phyloP scores from a whole-genome alignment of 345 rosid species.

The Moricandia arvensis region DNA sequence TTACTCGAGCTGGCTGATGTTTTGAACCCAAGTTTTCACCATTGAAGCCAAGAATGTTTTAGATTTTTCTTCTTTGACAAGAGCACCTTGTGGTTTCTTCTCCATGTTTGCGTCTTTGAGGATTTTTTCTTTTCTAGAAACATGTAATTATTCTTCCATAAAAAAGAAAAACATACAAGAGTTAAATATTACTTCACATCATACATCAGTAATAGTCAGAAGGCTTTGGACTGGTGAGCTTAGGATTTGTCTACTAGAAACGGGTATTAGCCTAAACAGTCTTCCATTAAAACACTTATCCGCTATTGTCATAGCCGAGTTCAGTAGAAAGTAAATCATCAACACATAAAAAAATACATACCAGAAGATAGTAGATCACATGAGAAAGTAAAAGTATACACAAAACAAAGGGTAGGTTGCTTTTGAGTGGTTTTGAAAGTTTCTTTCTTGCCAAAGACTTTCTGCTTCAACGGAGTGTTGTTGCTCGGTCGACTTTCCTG shows the following conservation, averaged over 20 bases:
- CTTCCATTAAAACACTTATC: constrained; percentile 43
- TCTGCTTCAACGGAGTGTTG: no score
- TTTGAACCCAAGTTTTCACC: constrained; percentile 39
- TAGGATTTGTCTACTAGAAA: constrained; percentile 60
- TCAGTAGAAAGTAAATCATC: constrained; percentile 1
- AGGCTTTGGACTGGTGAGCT: constrained; percentile 89
- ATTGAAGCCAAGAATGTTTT: constrained; percentile 13
- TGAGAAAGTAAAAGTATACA: not conserved
- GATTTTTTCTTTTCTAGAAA: constrained; percentile 61
- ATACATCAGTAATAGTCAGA: constrained; percentile 92
- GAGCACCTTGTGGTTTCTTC: constrained; percentile 50
- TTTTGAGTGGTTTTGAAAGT: no score
- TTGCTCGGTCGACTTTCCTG: no score
- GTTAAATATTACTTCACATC: constrained; percentile 10
- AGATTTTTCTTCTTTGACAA: constrained; percentile 43
- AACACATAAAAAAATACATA: constrained; percentile 5
- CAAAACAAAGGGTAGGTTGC: no score
- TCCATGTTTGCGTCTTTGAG: constrained; percentile 77
- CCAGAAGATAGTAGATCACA: not conserved
- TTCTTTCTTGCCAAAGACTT: no score
- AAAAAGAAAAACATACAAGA: not conserved
- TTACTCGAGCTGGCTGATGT: constrained; percentile 44
- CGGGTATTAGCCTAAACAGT: constrained; percentile 30
- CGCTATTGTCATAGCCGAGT: constrained; percentile 44
- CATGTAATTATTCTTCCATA: constrained; percentile 14